Percentiles rank a stretch among this genome's conserved stretches.
phyloP scores from a whole-genome alignment of 768 basidiomycete species.

The Russula emetica region DNA sequence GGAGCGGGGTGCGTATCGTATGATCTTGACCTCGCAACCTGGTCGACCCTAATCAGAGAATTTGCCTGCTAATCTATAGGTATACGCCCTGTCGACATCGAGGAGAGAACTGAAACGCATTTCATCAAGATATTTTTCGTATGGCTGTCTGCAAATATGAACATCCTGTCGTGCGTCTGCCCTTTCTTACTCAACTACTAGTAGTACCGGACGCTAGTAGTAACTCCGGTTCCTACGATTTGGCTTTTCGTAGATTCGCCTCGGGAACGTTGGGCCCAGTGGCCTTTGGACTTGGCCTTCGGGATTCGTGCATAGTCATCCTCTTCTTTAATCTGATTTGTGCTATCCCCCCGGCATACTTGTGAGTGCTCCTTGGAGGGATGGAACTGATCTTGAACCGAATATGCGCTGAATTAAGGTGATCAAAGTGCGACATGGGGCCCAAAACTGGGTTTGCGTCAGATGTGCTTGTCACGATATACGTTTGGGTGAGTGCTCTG shows the following conservation, averaged over 20 bases:
- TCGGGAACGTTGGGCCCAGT: constrained; percentile 46
- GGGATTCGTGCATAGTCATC: constrained; percentile 45
- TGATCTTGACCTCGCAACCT: not conserved
- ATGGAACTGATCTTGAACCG: not conserved
- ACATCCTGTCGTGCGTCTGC: constrained; percentile 38
- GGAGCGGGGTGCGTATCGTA: constrained; percentile 32
- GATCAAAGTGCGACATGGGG: constrained; percentile 58
- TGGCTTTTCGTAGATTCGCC: constrained; percentile 37
- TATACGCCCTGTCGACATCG: constrained; percentile 36
- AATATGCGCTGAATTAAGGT: not conserved
- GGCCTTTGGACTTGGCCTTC: constrained; percentile 41
- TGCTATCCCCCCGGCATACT: constrained; percentile 41
- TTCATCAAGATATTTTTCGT: constrained; percentile 42
- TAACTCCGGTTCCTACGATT: not conserved
- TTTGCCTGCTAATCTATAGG: constrained; percentile 25
- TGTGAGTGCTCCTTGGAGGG: constrained; percentile 32
- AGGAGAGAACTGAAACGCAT: constrained; percentile 38
- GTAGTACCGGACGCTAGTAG: not conserved
- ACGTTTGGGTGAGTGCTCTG: constrained; percentile 45
- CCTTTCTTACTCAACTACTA: not conserved
- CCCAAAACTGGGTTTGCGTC: constrained; percentile 71
- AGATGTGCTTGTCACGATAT: constrained; percentile 73
- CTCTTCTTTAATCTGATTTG: constrained; percentile 45
- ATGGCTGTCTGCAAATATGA: constrained; percentile 41
- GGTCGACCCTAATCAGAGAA: not conserved